phyloP scores from a whole-genome alignment of 176 grass and related monocot genomes.

The Oryza officinalis region DNA sequence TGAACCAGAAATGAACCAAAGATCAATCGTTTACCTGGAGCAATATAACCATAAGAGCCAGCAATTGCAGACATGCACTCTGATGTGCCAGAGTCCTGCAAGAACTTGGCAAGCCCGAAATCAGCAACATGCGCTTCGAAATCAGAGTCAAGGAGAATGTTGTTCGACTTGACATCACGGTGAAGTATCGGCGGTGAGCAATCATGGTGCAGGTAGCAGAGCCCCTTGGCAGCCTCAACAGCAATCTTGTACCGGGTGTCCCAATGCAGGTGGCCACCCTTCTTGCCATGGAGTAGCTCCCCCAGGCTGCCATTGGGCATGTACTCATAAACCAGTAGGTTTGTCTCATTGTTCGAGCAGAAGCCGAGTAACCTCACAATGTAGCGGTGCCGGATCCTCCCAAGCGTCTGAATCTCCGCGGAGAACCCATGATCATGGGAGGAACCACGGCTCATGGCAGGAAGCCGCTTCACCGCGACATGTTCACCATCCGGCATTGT shows the following conservation, averaged over 20 bases:
- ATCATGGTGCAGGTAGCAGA: conserved; percentile 97
- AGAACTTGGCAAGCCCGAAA: conserved; percentile 85
- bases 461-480: conserved; percentile 88
- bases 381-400: conserved; percentile 90
- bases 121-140: conserved; percentile 92
- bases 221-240: conserved; percentile 91
- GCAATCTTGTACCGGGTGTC: conserved; percentile 86
- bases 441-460: conserved; percentile 66
- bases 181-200: conserved; percentile 83
- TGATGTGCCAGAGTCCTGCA: conserved; percentile 75
- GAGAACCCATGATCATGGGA: conserved; percentile 96
- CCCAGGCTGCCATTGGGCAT: conserved; percentile 99
- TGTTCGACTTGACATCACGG: conserved; percentile 92
- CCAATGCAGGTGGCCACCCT: conserved; percentile 86
- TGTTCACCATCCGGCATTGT: conserved; percentile 80
- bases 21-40: conserved; percentile 63
- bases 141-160: conserved; percentile 83
- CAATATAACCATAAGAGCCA: conserved; percentile 96
- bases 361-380: conserved; percentile 87
- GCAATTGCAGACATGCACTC: conserved; percentile 98
- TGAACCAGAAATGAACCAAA: conserved; percentile 2
- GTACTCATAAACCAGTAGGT: conserved; percentile 90
- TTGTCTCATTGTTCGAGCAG: conserved; percentile 89
- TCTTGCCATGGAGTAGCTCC: conserved; percentile 93
- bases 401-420: conserved; percentile 94